Evolutionary conservation across 768 basidiomycete genomes (phyloP).

Genomic region (Suillus spraguei): DNA sequence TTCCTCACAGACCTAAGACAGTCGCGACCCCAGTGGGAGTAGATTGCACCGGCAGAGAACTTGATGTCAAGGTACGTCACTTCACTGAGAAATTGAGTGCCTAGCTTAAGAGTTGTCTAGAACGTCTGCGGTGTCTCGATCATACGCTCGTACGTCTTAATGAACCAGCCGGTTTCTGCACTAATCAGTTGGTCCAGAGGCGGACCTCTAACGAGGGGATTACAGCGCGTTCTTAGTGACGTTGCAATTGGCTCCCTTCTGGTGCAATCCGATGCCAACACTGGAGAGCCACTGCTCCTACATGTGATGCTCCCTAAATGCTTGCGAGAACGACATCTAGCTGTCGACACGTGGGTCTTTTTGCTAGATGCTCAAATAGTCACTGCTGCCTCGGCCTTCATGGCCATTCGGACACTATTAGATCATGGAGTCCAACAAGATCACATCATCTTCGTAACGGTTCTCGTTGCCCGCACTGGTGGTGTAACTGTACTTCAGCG

Average conservation of each 20-base stretch:
- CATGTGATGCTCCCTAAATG: conserved; percentile 78
- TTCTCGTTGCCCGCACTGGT: conserved; percentile 83
- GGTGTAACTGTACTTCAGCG: conserved; percentile 75
- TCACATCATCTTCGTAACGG: conserved; percentile 87
- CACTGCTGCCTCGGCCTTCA: conserved; percentile 90
- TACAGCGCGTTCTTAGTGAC: conserved; percentile 86
- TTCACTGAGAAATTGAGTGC: neutral
- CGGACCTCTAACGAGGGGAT: conserved; percentile 87
- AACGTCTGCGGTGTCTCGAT: conserved; percentile 88
- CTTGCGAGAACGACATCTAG: conserved; percentile 65
- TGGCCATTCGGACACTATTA: conserved; percentile 91
- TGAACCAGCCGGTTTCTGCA: conserved; percentile 1
- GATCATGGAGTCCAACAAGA: conserved; percentile 90
- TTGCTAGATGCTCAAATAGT: conserved; percentile 95
- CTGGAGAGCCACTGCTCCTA: conserved; percentile 87
- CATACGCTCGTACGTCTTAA: conserved; percentile 70
- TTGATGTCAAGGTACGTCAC: conserved; percentile 56
- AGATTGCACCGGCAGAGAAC: conserved; percentile 58
- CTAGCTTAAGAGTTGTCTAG: conserved; percentile 36
- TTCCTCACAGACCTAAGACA: conserved; percentile 67
- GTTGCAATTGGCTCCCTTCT: conserved; percentile 87
- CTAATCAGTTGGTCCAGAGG: conserved; percentile 51
- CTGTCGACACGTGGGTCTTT: conserved; percentile 78
- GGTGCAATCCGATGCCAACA: conserved; percentile 82
- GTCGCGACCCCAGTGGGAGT: conserved; percentile 70